phyloP scores from a whole-genome alignment of 2,329 filamentous ascomycete genomes.

The Venturia carpophila region DNA sequence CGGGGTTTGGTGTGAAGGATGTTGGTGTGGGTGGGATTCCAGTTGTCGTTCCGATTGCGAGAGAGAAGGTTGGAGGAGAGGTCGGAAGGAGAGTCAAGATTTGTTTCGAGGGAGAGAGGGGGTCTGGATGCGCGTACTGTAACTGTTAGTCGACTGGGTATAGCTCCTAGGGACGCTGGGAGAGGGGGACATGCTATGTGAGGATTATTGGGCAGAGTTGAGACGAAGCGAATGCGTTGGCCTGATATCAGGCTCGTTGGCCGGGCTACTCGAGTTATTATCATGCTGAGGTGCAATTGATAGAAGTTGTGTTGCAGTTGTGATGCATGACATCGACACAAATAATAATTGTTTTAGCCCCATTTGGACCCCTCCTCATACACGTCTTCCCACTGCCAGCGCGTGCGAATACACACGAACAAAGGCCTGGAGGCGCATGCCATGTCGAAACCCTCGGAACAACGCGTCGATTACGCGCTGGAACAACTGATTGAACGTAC shows the following conservation, averaged over 20 bases:
- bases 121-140: slow-evolving; percentile 45
- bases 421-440: not conserved
- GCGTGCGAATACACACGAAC: not conserved
- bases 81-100: slow-evolving; percentile 51
- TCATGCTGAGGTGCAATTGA: not conserved
- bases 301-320: not conserved
- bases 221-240: slow-evolving; percentile 22
- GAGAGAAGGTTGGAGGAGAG: slow-evolving; percentile 43
- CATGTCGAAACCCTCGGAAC: slow-evolving; percentile 16
- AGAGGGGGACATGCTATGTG: slow-evolving; percentile 30
- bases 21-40: slow-evolving; percentile 49
- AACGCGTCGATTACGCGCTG: slow-evolving; percentile 46
- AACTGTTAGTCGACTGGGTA: slow-evolving; percentile 1
- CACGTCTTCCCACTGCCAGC: slow-evolving; percentile 1
- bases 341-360: slow-evolving; percentile 4
- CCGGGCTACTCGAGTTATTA: not conserved
- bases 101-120: slow-evolving; percentile 33
- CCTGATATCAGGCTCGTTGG: not conserved
- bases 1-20: slow-evolving; percentile 48
- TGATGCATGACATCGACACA: slow-evolving; percentile 1
- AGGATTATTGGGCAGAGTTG: slow-evolving; percentile 39
- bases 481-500: slow-evolving; percentile 70
- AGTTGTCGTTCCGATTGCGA: slow-evolving; percentile 49
- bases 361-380: slow-evolving; percentile 5
- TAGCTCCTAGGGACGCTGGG: not conserved